Evolutionary conservation across 2,329 filamentous ascomycete genomes (phyloP).

Genomic region (Ceratocystis colombiana): DNA sequence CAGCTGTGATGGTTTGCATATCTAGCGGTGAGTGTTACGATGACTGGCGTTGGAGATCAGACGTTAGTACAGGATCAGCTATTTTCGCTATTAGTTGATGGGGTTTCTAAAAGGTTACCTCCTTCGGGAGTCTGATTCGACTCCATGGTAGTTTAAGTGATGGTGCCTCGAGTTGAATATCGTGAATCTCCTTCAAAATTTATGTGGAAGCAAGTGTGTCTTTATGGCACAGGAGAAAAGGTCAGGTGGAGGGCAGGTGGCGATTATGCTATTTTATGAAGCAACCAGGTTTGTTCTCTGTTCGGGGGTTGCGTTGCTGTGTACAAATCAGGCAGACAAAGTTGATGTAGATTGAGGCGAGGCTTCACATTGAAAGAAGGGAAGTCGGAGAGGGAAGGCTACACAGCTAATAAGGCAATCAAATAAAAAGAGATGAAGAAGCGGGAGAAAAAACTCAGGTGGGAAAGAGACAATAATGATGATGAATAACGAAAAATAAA

Average conservation of each 20-base stretch:
- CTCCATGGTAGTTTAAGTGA: not conserved
- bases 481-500: not conserved
- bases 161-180: not conserved
- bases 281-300: not conserved
- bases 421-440: not conserved
- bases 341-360: not conserved
- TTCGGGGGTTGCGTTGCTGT: not conserved
- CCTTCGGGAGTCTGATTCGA: not conserved
- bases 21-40: constrained; percentile 3
- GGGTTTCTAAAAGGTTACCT: not conserved
- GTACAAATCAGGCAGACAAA: constrained; percentile 7
- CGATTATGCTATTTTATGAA: not conserved
- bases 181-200: not conserved
- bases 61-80: not conserved
- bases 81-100: not conserved
- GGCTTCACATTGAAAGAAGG: too few relatives aligned
- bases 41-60: not conserved
- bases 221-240: too few relatives aligned
- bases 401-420: not conserved
- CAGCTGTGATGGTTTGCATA: constrained; percentile 14
- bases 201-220: not conserved
- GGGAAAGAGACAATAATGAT: not conserved
- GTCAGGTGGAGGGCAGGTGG: too few relatives aligned
- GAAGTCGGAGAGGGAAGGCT: not conserved
- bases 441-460: not conserved